Evolutionary conservation across 345 rosid species (phyloP).

Genomic region (Jatropha curcas): DNA sequence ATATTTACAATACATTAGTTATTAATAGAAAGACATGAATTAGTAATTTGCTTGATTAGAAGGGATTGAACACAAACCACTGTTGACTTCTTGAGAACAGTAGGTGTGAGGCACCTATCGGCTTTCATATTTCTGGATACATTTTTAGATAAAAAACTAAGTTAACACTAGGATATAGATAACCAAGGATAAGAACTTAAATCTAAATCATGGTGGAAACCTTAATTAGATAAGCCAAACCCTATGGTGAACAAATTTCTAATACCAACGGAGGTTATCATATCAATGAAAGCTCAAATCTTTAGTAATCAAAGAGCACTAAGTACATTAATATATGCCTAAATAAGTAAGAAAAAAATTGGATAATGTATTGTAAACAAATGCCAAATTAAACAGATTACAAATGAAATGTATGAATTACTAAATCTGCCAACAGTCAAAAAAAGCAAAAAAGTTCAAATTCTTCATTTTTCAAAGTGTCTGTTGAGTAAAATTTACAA

Average conservation of each 20-base stretch:
- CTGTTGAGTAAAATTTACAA: not conserved
- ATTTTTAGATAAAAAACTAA: too few relatives aligned
- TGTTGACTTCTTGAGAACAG: too few relatives aligned
- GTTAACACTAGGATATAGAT: not conserved
- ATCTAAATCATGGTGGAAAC: not conserved
- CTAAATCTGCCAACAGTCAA: too few relatives aligned
- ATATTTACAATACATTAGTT: too few relatives aligned
- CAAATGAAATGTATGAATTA: too few relatives aligned
- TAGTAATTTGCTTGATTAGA: too few relatives aligned
- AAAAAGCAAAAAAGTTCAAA: not conserved
- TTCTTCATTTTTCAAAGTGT: not conserved
- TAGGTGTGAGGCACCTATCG: too few relatives aligned
- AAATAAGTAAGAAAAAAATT: not conserved
- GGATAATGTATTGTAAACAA: too few relatives aligned
- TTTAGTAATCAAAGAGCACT: not conserved
- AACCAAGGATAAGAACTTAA: not conserved
- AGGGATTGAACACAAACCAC: too few relatives aligned
- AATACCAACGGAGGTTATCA: not conserved
- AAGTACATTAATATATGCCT: not conserved
- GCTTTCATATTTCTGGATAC: too few relatives aligned
- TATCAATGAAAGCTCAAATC: not conserved
- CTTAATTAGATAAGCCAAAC: not conserved
- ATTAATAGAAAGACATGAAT: too few relatives aligned
- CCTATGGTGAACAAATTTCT: not conserved
- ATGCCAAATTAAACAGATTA: too few relatives aligned